Conservation (phyloP, 108 stramenopile species). For the Discostella stelligeroides region DNA sequence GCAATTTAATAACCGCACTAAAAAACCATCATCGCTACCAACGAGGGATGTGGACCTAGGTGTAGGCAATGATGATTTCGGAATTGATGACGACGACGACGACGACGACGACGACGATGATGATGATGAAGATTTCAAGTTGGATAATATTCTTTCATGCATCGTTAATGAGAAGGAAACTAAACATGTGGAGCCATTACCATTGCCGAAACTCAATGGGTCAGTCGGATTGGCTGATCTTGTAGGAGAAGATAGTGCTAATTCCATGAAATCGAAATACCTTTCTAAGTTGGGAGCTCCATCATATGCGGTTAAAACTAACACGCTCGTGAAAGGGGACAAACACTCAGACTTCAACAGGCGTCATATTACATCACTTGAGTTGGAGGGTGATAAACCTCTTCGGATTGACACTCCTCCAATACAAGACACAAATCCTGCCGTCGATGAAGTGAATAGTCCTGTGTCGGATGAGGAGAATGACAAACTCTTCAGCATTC, state of each 20-base stretch:
- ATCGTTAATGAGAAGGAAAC: conserved; percentile 5
- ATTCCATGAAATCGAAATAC: background rate
- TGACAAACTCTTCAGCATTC: conserved; percentile 22
- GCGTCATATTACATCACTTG: background rate
- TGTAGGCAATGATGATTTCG: conserved; percentile 12
- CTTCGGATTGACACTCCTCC: conserved; percentile 5
- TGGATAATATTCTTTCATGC: conserved; percentile 28
- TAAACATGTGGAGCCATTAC: background rate
- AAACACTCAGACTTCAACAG: background rate
- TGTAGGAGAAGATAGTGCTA: background rate
- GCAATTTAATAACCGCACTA: conserved; percentile 20
- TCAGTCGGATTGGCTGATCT: background rate
- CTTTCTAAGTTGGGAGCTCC: background rate
- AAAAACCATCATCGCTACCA: background rate
- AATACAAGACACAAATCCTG: background rate
- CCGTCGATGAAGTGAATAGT: background rate
- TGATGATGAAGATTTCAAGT: conserved; percentile 19
- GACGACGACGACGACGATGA: conserved; percentile 8
- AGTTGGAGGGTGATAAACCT: background rate
- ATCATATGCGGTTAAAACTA: background rate
- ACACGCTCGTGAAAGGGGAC: background rate
- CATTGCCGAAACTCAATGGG: too few species aligned
- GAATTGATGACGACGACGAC: conserved; percentile 9
- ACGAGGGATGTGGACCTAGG: conserved; percentile 10
- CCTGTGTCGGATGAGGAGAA: conserved; percentile 15